Evolutionary conservation across 257 asterid species (phyloP).

Genomic region (Solanum chaucha): DNA sequence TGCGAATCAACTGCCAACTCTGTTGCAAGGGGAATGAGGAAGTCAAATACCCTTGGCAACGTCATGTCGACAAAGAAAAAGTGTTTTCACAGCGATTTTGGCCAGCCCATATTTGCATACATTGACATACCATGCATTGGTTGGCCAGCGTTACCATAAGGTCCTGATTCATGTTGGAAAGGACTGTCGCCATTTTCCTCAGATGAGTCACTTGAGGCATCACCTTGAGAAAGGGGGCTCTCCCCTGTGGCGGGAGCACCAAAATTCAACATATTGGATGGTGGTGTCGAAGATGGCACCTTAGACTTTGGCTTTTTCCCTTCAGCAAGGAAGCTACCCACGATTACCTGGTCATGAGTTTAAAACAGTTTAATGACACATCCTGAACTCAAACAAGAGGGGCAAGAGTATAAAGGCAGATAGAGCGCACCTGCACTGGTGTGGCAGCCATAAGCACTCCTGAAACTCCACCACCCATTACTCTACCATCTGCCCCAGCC

Average conservation of each 20-base stretch:
- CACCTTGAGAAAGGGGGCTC: conserved; percentile 58
- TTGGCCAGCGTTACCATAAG: conserved; percentile 34
- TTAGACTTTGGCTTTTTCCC: conserved; percentile 48
- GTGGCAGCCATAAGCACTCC: conserved; percentile 82
- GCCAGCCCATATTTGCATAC: conserved; percentile 57
- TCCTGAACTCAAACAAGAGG: background rate
- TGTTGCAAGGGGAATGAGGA: background rate
- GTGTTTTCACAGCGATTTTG: conserved; percentile 47
- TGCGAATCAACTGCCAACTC: background rate
- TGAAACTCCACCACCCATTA: conserved; percentile 86
- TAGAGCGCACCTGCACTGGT: conserved; percentile 51
- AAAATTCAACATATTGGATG: conserved; percentile 49
- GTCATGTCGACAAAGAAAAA: conserved; percentile 20
- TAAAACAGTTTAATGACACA: background rate
- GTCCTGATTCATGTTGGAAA: conserved; percentile 25
- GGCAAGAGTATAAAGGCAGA: background rate
- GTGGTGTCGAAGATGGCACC: conserved; percentile 22
- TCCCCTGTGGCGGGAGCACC: conserved; percentile 34
- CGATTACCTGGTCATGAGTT: conserved; percentile 42
- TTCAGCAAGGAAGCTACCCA: conserved; percentile 87
- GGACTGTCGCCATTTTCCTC: conserved; percentile 60
- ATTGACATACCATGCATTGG: conserved; percentile 39
- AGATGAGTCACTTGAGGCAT: conserved; percentile 54
- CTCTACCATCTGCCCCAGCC: conserved; percentile 76
- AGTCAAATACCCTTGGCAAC: background rate